Conservation (phyloP, 2,329 filamentous ascomycete genomes). For the Phaeosphaeriaceae sp. region DNA sequence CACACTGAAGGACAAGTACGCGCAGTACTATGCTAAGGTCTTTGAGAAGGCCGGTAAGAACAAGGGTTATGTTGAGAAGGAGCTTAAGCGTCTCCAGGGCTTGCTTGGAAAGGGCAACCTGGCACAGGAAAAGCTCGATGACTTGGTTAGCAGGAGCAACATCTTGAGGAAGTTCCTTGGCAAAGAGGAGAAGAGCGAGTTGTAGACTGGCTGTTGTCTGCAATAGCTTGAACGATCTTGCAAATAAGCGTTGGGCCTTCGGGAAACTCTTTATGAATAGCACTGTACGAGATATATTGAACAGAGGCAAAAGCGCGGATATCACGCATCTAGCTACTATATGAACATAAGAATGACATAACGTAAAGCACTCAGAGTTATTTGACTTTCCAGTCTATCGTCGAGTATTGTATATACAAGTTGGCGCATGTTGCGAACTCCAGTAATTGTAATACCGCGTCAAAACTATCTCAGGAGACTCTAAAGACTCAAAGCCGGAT, state of each 20-base stretch:
- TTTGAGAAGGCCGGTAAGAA: constrained; percentile 83
- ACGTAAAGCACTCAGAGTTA: background rate
- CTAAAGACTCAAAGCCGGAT: background rate
- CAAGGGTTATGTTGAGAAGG: constrained; percentile 81
- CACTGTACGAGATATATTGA: constrained; percentile 1
- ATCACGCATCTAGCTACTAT: constrained; percentile 12
- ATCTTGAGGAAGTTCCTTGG: constrained; percentile 79
- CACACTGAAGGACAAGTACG: constrained; percentile 77
- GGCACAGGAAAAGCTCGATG: constrained; percentile 84
- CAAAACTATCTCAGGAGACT: background rate
- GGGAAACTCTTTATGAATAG: constrained; percentile 1
- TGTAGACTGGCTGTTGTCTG: constrained; percentile 57
- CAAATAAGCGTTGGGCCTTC: background rate
- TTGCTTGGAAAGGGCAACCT: constrained; percentile 87
- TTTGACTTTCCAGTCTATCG: too few species aligned
- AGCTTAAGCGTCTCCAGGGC: constrained; percentile 78
- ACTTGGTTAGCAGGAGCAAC: constrained; percentile 85
- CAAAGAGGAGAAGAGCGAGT: constrained; percentile 70
- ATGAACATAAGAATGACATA: constrained; percentile 21
- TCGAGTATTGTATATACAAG: too few species aligned
- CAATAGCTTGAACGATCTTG: background rate
- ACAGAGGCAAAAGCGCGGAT: background rate
- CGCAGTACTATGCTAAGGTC: constrained; percentile 92
- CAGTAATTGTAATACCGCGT: background rate
- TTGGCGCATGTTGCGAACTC: too few species aligned